phyloP scores from a whole-genome alignment of 495 filamentous ascomycete species.

The Hypoxylon cercidicola region DNA sequence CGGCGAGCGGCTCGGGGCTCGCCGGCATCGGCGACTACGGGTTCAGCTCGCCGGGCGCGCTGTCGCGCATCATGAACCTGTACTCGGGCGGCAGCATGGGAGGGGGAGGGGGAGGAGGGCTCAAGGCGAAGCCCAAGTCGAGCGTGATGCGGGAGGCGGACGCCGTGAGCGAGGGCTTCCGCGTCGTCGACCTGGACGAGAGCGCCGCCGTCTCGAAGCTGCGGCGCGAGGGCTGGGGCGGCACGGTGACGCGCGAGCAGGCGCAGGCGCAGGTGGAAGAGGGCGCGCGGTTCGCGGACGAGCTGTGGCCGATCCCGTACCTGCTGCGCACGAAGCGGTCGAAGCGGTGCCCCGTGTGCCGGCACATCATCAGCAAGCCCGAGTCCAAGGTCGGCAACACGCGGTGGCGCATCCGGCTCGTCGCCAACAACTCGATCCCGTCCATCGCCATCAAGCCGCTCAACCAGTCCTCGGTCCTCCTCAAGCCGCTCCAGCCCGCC shows the following conservation, averaged over 20 bases:
- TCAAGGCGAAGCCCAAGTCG: slow-evolving; percentile 73
- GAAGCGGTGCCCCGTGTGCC: slow-evolving; percentile 90
- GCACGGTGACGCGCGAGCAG: slow-evolving; percentile 51
- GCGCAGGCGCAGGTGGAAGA: slow-evolving; percentile 63
- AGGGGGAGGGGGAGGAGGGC: slow-evolving; percentile 61
- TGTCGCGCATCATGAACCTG: slow-evolving; percentile 90
- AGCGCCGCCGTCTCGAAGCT: slow-evolving; percentile 61
- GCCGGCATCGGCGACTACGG: slow-evolving; percentile 68
- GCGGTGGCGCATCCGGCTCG: slow-evolving; percentile 87
- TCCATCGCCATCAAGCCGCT: slow-evolving; percentile 76
- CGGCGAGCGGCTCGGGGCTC: slow-evolving; percentile 61
- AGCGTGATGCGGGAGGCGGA: slow-evolving; percentile 82
- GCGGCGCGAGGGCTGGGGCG: slow-evolving; percentile 53
- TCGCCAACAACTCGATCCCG: slow-evolving; percentile 90
- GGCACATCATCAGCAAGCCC: slow-evolving; percentile 95
- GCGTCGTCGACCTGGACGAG: slow-evolving; percentile 60
- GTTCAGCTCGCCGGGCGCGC: slow-evolving; percentile 79
- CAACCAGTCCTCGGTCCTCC: slow-evolving; percentile 54
- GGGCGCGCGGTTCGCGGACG: slow-evolving; percentile 63
- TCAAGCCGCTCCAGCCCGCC: slow-evolving; percentile 73
- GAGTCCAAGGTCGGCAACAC: slow-evolving; percentile 87
- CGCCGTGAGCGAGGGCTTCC: slow-evolving; percentile 74
- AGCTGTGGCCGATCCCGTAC: slow-evolving; percentile 80
- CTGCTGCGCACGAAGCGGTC: slow-evolving; percentile 90
- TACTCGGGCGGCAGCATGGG: slow-evolving; percentile 73